Evolutionary conservation across 345 rosid genomes (phyloP).

Genomic region (Noccaea caerulescens): DNA sequence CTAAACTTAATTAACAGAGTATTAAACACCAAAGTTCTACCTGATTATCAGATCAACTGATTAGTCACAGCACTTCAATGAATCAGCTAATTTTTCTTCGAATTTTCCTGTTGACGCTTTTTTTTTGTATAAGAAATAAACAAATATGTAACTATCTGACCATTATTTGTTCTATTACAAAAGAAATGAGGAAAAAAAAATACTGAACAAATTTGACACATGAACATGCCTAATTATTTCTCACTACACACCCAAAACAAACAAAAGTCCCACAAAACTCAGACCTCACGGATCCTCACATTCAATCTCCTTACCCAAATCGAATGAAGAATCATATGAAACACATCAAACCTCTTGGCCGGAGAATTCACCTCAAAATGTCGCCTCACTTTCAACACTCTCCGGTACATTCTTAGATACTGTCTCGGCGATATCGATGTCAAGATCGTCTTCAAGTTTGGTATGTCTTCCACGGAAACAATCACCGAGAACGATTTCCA

Average conservation of each 20-base stretch:
- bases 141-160: not conserved
- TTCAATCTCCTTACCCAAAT: slow-evolving; percentile 86
- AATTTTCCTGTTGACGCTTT: not conserved
- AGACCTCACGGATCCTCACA: slow-evolving; percentile 54
- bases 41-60: slow-evolving; percentile 1
- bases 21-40: not conserved
- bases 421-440: slow-evolving; percentile 68
- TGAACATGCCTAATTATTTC: not conserved
- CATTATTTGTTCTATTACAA: slow-evolving; percentile 18
- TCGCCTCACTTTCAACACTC: slow-evolving; percentile 65
- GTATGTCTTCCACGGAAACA: slow-evolving; percentile 66
- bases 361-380: slow-evolving; percentile 85
- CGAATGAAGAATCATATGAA: slow-evolving; percentile 94
- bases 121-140: not conserved
- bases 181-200: not conserved
- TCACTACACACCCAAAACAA: slow-evolving; percentile 7
- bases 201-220: not conserved
- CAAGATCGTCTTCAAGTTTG: slow-evolving; percentile 71
- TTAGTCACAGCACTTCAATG: slow-evolving; percentile 8
- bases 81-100: not conserved
- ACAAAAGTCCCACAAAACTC: slow-evolving; percentile 13
- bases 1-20: not conserved
- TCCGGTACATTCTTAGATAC: slow-evolving; percentile 80
- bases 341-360: slow-evolving; percentile 80
- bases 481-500: slow-evolving; percentile 81